Evolutionary conservation across 257 asterid species (phyloP).

Genomic region (Agastache rugosa): DNA sequence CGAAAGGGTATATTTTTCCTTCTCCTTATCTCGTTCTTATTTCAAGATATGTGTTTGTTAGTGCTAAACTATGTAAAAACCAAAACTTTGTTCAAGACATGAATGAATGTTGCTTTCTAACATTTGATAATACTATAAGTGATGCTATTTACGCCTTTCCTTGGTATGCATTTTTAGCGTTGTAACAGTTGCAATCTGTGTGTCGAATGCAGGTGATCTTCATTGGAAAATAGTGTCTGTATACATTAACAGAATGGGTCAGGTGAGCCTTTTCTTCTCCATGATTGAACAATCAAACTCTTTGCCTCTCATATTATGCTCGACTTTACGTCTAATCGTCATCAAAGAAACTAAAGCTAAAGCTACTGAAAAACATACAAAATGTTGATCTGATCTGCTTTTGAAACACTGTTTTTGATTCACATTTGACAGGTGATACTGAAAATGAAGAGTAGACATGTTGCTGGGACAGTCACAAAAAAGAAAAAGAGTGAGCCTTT

Average conservation of each 20-base stretch:
- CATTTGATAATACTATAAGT: neutral
- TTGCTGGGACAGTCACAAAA: conserved; percentile 95
- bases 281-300: conserved; percentile 49
- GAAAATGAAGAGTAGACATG: conserved; percentile 94
- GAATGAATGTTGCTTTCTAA: neutral
- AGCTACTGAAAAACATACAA: conserved; percentile 32
- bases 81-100: neutral
- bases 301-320: conserved; percentile 18
- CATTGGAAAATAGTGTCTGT: conserved; percentile 95
- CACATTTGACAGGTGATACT: conserved; percentile 58
- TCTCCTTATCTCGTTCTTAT: neutral
- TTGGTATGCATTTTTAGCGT: neutral
- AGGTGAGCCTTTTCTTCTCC: conserved; percentile 57
- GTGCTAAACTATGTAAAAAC: neutral
- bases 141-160: conserved; percentile 6
- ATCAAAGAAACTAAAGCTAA: conserved; percentile 36
- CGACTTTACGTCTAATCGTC: conserved; percentile 21
- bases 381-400: conserved; percentile 45
- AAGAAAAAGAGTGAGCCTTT: conserved; percentile 92
- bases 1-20: conserved; percentile 62
- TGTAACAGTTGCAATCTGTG: neutral
- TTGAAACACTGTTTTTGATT: conserved; percentile 38
- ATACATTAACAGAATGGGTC: conserved; percentile 76
- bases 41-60: neutral
- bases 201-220: conserved; percentile 77